These are phyloP conservation scores for Penicillium sclerotigenum DNA, from an alignment of 2,329 filamentous ascomycete species.

Conservation along the genomic window DNA sequence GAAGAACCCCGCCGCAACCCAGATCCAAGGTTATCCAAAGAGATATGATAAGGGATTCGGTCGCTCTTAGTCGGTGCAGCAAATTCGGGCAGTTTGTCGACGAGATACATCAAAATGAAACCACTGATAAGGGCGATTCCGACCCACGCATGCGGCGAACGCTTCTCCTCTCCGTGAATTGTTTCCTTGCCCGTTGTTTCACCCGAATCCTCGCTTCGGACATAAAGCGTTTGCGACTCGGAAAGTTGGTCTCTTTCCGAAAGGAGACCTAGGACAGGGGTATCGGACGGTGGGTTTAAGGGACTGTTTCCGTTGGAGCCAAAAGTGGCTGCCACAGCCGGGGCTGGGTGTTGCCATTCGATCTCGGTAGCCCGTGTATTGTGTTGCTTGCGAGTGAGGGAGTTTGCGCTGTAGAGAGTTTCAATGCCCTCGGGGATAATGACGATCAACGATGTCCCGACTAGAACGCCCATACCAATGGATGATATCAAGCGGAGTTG, in stretches of 20 bases:
- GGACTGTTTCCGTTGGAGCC: not conserved
- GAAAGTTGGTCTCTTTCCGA: constrained; percentile 9
- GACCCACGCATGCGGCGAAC: constrained; percentile 68
- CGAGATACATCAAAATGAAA: constrained; percentile 94
- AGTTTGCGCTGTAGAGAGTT: constrained; percentile 66
- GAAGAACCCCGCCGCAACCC: constrained; percentile 47
- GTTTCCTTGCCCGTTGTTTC: constrained; percentile 43
- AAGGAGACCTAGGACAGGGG: constrained; percentile 14
- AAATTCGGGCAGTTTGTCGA: constrained; percentile 79
- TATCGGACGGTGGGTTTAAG: not conserved
- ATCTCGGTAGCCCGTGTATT: constrained; percentile 28
- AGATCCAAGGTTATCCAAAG: constrained; percentile 72
- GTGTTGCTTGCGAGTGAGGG: constrained; percentile 33
- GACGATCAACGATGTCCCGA: constrained; percentile 91
- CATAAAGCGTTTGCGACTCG: constrained; percentile 20
- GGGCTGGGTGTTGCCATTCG: constrained; percentile 29
- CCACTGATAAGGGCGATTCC: constrained; percentile 82
- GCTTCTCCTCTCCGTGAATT: constrained; percentile 36
- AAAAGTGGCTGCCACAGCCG: constrained; percentile 15
- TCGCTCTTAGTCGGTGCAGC: constrained; percentile 63
- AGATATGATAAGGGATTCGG: constrained; percentile 77
- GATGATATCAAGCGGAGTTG: constrained; percentile 87
- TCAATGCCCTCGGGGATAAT: constrained; percentile 97
- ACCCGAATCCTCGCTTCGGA: constrained; percentile 30
- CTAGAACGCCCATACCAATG: constrained; percentile 87